Conservation (phyloP, 148 eudicot species). For the Spergularia marina region DNA sequence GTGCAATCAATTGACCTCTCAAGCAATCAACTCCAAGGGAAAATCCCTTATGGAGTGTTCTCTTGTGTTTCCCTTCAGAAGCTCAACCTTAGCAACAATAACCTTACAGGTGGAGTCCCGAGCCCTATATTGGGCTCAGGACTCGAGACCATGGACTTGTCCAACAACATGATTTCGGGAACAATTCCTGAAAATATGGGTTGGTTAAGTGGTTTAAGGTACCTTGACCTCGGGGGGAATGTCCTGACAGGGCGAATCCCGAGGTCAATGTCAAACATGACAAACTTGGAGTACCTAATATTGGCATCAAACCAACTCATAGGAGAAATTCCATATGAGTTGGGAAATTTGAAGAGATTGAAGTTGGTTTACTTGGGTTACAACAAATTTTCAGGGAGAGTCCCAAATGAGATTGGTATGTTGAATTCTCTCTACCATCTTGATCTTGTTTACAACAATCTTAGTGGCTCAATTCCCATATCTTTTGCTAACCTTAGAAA, state of each 20-base stretch:
- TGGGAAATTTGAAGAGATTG: slow-evolving; percentile 54
- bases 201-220: slow-evolving; percentile 28
- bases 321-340: slow-evolving; percentile 54
- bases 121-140: slow-evolving; percentile 12
- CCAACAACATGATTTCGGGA: slow-evolving; percentile 75
- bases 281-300: slow-evolving; percentile 49
- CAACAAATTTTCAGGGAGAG: slow-evolving; percentile 64
- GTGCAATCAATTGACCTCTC: slow-evolving; percentile 61
- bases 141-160: slow-evolving; percentile 61
- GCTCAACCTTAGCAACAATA: slow-evolving; percentile 81
- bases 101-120: slow-evolving; percentile 61
- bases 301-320: slow-evolving; percentile 71
- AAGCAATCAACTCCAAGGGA: slow-evolving; percentile 50
- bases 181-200: slow-evolving; percentile 55
- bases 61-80: slow-evolving; percentile 37
- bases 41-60: slow-evolving; percentile 39
- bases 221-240: slow-evolving; percentile 86
- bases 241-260: slow-evolving; percentile 59
- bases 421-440: slow-evolving; percentile 58
- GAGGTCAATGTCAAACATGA: slow-evolving; percentile 51
- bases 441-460: slow-evolving; percentile 75
- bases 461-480: slow-evolving; percentile 60
- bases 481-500: slow-evolving; percentile 73
- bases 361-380: slow-evolving; percentile 76
- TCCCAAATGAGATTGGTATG: slow-evolving; percentile 62